Conservation (phyloP, 1,284 basidiomycete species). For the Neotropicomus parvogracilis region DNA sequence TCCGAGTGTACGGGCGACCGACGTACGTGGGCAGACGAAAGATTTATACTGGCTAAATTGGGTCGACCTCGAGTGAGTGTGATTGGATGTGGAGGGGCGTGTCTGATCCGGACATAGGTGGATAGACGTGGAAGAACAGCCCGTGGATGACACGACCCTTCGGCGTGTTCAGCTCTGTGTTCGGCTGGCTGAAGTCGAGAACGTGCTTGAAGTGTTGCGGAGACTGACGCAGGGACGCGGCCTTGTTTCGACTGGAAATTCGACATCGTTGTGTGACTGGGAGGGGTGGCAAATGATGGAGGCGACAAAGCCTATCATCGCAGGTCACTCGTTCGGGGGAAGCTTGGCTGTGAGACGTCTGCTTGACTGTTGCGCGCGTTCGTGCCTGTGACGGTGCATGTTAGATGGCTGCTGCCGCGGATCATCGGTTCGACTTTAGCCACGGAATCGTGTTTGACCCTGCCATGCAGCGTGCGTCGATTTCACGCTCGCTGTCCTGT, state of each 20-base stretch:
- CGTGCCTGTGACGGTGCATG: background rate
- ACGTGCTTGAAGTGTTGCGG: slow-evolving; percentile 34
- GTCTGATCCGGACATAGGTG: slow-evolving; percentile 16
- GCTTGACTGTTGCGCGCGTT: background rate
- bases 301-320: slow-evolving; percentile 26
- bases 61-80: slow-evolving; percentile 33
- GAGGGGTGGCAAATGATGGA: slow-evolving; percentile 24
- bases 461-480: slow-evolving; percentile 21
- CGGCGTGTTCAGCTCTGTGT: slow-evolving; percentile 43
- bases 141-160: slow-evolving; percentile 37
- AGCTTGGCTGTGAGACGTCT: slow-evolving; percentile 31
- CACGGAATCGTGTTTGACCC: slow-evolving; percentile 31
- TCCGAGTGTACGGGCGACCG: slow-evolving; percentile 36
- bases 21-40: slow-evolving; percentile 29
- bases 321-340: slow-evolving; percentile 37
- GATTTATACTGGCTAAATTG: slow-evolving; percentile 37
- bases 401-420: slow-evolving; percentile 27
- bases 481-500: background rate
- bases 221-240: slow-evolving; percentile 10
- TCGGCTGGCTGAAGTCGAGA: slow-evolving; percentile 40
- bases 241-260: background rate
- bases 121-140: slow-evolving; percentile 33
- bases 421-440: slow-evolving; percentile 24
- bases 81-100: background rate
- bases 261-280: slow-evolving; percentile 15